Evolutionary conservation across 371 early-diverging fungal species (phyloP).

Genomic region (Syncephalastrum monosporum): DNA sequence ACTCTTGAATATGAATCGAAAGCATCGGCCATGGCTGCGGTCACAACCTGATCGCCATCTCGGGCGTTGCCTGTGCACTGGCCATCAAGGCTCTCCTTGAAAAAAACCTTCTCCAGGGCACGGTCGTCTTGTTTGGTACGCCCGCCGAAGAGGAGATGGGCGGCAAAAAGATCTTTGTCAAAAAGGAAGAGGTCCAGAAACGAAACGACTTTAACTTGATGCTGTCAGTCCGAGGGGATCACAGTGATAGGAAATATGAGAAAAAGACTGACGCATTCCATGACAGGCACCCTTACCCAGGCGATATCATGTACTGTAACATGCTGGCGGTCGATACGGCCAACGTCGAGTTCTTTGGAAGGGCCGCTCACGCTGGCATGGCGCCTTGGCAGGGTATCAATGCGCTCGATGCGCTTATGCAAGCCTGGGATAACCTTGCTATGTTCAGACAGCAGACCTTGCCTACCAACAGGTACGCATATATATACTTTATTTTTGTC

Average conservation of each 20-base stretch:
- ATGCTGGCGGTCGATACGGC: constrained; percentile 46
- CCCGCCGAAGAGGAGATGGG: constrained; percentile 77
- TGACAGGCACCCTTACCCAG: constrained; percentile 28
- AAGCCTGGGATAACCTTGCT: constrained; percentile 58
- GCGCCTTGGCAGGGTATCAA: constrained; percentile 69
- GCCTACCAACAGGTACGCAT: constrained; percentile 43
- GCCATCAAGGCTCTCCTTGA: constrained; percentile 58
- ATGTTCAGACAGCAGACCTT: constrained; percentile 71
- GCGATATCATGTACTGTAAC: constrained; percentile 27
- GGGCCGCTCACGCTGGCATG: constrained; percentile 58
- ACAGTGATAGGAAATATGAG: no score
- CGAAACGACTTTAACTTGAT: constrained; percentile 71
- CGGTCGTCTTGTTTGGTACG: constrained; percentile 73
- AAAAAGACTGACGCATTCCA: not conserved
- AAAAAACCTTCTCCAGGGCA: constrained; percentile 47
- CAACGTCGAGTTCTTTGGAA: constrained; percentile 61
- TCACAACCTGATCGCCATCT: constrained; percentile 70
- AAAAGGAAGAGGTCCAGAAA: constrained; percentile 58
- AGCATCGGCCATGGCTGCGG: constrained; percentile 70
- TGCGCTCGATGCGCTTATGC: constrained; percentile 70
- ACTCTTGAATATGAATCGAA: not conserved
- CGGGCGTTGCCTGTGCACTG: constrained; percentile 65
- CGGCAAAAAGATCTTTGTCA: constrained; percentile 71
- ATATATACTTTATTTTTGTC: not conserved
- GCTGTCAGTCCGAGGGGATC: constrained; percentile 38